Base-by-base conservation (phyloP, 768 basidiomycete genomes). In the Amanita polypyramis region DNA sequence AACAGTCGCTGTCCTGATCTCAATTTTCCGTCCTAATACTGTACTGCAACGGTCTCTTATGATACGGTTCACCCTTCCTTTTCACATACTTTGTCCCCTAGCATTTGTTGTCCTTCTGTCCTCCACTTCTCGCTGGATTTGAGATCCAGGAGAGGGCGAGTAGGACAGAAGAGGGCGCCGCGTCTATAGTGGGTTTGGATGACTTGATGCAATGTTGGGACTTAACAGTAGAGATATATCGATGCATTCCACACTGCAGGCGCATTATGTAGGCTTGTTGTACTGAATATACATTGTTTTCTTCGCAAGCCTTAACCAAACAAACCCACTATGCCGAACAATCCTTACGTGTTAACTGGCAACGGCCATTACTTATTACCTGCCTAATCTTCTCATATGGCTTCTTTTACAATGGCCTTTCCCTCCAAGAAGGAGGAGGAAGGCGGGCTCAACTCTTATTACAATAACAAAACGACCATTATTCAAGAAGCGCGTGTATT, bases 401-500 rank as follows among this genome's bases (percentile, higher is more conserved):
- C 68, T 51, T 70, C 73, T 57, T 74, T 76, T 60, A 70, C 67
- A 61, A 78, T 87, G 79, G 76, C 82, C 56, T 83, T 88, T 67
- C 74, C 76, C 59, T 90, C 85, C 56, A 98, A 98, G 75, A 94
- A 94, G 74, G 94, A 98, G 68, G 95, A 97, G 60, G 94, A 96
- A 72, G 82, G 77, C 65, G 85, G 89, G 46, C 80, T 96, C 58
- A 91, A 87, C 72, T 79, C 83, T 45, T 94, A 87, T 66, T 88
- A 90, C 65, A 91, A 91, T 70, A 95, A 97, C 75, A 98, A 98
- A 68, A 94, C 91, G 17, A 96, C 95, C 1, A 86, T 98, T 55
- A 87, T 98, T 56, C 96, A 98, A 65, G 96, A 99, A 65, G 94
- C 96, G 51, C 82, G 96, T 55, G 87, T 93, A 50, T 99, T 99